phyloP scores from a whole-genome alignment of 2,329 filamentous ascomycete species.

The Fusarium protoensiforme region DNA sequence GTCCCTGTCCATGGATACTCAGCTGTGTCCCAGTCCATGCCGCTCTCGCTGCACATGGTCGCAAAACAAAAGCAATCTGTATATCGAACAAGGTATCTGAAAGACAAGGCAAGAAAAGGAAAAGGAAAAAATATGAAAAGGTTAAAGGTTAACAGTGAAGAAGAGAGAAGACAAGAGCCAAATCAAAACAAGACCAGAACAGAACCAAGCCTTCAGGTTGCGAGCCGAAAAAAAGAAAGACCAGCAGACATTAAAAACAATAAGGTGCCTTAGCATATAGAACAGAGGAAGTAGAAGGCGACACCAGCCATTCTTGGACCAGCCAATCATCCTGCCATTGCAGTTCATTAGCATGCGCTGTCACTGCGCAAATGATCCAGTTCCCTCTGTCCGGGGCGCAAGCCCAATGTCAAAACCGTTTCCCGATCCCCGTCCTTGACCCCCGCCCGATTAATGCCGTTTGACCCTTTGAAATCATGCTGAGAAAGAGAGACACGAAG shows the following conservation, averaged over 20 bases:
- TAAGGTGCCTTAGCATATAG: constrained; percentile 52
- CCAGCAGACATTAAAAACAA: constrained; percentile 50
- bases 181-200: constrained; percentile 32
- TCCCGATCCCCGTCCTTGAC: constrained; percentile 41
- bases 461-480: constrained; percentile 41
- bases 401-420: constrained; percentile 43
- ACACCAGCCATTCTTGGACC: constrained; percentile 60
- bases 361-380: constrained; percentile 45
- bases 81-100: constrained; percentile 73
- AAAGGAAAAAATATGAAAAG: constrained; percentile 4
- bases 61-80: constrained; percentile 51
- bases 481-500: constrained; percentile 23
- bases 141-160: constrained; percentile 35
- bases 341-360: constrained; percentile 58
- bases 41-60: constrained; percentile 40
- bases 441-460: constrained; percentile 42
- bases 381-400: constrained; percentile 42
- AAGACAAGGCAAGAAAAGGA: constrained; percentile 43
- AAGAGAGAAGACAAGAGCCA: constrained; percentile 42
- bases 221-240: constrained; percentile 17
- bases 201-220: constrained; percentile 33
- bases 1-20: constrained; percentile 16
- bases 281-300: constrained; percentile 55
- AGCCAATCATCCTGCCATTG: constrained; percentile 58
- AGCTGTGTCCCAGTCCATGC: constrained; percentile 28